These are phyloP conservation scores for Dimocarpus longan DNA, from an alignment of 345 rosid species.

Conservation along the genomic window DNA sequence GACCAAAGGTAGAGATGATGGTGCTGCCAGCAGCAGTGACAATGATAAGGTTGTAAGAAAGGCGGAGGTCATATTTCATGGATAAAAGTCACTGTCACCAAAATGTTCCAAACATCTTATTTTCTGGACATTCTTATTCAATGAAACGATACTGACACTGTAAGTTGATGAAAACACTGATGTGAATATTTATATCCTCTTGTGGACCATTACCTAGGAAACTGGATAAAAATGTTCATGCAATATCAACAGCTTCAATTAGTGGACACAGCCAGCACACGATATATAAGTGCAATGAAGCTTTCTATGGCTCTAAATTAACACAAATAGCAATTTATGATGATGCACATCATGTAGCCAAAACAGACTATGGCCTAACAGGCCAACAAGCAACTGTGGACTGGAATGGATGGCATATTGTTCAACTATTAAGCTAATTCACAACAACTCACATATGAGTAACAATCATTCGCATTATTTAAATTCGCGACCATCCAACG, in stretches of 20 bases:
- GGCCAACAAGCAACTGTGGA: conserved; percentile 1
- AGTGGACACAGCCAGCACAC: neutral
- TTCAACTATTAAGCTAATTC: neutral
- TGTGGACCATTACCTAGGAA: neutral
- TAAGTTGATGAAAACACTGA: neutral
- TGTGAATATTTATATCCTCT: neutral
- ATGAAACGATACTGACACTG: neutral
- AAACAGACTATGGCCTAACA: neutral
- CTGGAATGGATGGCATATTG: neutral
- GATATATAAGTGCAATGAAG: neutral
- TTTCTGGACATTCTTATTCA: neutral
- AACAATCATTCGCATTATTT: neutral
- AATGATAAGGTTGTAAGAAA: neutral
- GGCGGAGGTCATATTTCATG: neutral
- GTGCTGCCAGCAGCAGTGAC: neutral
- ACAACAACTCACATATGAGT: neutral
- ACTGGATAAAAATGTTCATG: neutral
- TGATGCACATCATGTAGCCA: neutral
- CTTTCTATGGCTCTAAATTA: neutral
- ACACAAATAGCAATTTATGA: too few relatives aligned
- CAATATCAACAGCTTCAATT: neutral
- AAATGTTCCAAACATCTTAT: neutral
- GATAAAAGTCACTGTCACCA: neutral
- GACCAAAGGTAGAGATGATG: neutral
- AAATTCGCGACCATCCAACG: neutral